Base-by-base conservation (phyloP, 768 basidiomycete genomes). In the Amanita phalloides region DNA sequence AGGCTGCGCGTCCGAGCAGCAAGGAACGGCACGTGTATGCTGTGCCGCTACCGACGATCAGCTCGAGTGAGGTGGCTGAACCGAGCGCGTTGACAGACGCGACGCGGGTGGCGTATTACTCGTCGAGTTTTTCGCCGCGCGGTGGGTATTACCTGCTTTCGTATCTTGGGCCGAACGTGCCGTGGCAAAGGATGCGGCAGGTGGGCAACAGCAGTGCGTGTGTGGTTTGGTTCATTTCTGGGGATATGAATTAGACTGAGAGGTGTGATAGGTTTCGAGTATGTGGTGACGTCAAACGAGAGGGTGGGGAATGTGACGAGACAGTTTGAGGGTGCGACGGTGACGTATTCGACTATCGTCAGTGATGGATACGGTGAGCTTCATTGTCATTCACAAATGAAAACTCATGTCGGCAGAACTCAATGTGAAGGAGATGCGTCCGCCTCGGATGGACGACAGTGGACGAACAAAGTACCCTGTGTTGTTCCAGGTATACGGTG, bases 381-480 rank as follows among this genome's bases (percentile, higher is more conserved):
- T 52, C 21, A 26, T 17, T 8, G 30, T 11, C 20, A 55, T 23
- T 23, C 8, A 14, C 17, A 33, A 36, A 20, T 21, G 14, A 35
- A 23, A 8, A 13, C 28, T 49, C 37, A 17, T 30, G 38, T 8
- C 32, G 20, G 28, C 58, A 93, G 91, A 90, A 60, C 70, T 97
- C 51, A 96, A 96, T 64, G 87, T 89, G 51, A 76, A 87, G 61
- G 94, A 97, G 69, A 78, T 95, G 58, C 80, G 90, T 13, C 96
- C 96, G 14, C 91, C 92, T 3, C 75, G 78, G 53, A 88, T 98
- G 83, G 96, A 99, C 59, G 84, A 88, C 59, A 86, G 90, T 20
- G 96, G 96, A n/a, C 81, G 89, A 41, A 90, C 86, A 7, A 93
- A 95, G 64, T 98, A 99, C 61, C 90, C 96, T 1, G 92, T 97